Percentiles rank a stretch among this genome's conserved stretches.
phyloP scores from a whole-genome alignment of 495 filamentous ascomycete genomes.

The Hypoxylon cercidicola region DNA sequence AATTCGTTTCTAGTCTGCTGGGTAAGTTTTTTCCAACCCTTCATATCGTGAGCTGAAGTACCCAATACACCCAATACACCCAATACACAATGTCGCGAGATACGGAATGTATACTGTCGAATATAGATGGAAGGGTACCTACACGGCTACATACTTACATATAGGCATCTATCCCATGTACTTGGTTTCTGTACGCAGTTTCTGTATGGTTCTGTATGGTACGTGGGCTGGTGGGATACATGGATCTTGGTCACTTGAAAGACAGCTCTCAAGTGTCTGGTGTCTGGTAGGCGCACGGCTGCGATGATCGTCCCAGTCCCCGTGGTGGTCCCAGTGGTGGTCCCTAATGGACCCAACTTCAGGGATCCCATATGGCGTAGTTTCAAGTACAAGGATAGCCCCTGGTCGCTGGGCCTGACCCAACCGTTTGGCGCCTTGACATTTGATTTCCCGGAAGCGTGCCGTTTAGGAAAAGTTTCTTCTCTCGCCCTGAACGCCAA shows the following conservation, averaged over 20 bases:
- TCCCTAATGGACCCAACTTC: constrained; percentile 10
- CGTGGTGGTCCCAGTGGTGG: too few relatives aligned
- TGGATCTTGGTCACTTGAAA: constrained; percentile 36
- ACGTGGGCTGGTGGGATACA: neutral
- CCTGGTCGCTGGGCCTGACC: constrained; percentile 29
- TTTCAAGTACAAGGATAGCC: constrained; percentile 40
- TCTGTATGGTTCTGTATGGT: too few relatives aligned
- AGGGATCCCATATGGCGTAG: constrained; percentile 36
- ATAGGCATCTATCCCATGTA: too few relatives aligned
- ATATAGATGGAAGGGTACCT: too few relatives aligned
- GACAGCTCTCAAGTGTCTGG: constrained; percentile 7
- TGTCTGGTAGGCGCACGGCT: constrained; percentile 20
- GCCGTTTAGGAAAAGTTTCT: constrained; percentile 42
- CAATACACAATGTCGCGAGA: neutral
- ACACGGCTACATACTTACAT: too few relatives aligned
- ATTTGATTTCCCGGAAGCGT: constrained; percentile 41
- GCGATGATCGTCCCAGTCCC: constrained; percentile 22
- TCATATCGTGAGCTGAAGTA: too few relatives aligned
- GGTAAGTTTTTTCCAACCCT: constrained; percentile 12
- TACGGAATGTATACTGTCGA: neutral
- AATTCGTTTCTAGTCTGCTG: constrained; percentile 21
- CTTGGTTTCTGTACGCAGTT: too few relatives aligned
- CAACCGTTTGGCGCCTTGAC: constrained; percentile 44
- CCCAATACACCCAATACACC: too few relatives aligned
- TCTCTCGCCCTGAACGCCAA: constrained; percentile 36